phyloP scores from a whole-genome alignment of 2,329 filamentous ascomycete genomes.

The Trichoderma sp. region DNA sequence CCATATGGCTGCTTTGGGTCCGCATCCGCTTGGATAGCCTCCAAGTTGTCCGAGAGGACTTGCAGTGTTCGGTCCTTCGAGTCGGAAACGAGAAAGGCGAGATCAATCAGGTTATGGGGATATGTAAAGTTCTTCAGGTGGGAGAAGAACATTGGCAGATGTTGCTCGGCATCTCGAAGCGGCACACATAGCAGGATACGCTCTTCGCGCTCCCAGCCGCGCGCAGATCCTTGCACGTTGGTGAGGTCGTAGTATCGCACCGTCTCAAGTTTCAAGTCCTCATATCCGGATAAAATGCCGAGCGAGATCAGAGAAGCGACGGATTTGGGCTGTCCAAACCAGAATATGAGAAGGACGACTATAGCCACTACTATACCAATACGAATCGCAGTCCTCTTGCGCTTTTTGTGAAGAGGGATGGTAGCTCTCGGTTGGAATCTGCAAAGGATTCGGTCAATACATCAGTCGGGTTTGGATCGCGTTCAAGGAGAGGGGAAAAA shows the following conservation, averaged over 20 bases:
- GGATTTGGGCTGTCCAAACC: constrained; percentile 70
- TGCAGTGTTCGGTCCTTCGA: constrained; percentile 89
- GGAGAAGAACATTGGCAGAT: constrained; percentile 98
- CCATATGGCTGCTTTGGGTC: constrained; percentile 84
- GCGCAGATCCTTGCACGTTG: constrained; percentile 85
- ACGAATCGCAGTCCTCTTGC: constrained; percentile 71
- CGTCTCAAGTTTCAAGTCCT: constrained; percentile 83
- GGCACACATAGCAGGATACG: constrained; percentile 93
- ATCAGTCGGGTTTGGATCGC: background rate
- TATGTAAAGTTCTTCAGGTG: constrained; percentile 96
- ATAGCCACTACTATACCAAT: constrained; percentile 61
- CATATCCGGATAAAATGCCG: constrained; percentile 66
- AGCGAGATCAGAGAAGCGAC: constrained; percentile 66
- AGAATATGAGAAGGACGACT: constrained; percentile 68
- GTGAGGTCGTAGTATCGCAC: constrained; percentile 96
- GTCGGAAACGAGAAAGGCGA: constrained; percentile 95
- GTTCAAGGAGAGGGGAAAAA: background rate
- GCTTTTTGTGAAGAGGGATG: constrained; percentile 68
- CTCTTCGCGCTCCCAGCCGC: constrained; percentile 95
- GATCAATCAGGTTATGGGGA: constrained; percentile 91
- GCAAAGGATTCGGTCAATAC: background rate
- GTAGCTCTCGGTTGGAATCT: constrained; percentile 79
- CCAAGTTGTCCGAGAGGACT: constrained; percentile 72
- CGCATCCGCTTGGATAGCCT: constrained; percentile 75
- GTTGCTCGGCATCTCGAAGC: constrained; percentile 85